Base-by-base conservation (phyloP, 2,329 filamentous ascomycete species). In the Scedosporium dehoogii region DNA sequence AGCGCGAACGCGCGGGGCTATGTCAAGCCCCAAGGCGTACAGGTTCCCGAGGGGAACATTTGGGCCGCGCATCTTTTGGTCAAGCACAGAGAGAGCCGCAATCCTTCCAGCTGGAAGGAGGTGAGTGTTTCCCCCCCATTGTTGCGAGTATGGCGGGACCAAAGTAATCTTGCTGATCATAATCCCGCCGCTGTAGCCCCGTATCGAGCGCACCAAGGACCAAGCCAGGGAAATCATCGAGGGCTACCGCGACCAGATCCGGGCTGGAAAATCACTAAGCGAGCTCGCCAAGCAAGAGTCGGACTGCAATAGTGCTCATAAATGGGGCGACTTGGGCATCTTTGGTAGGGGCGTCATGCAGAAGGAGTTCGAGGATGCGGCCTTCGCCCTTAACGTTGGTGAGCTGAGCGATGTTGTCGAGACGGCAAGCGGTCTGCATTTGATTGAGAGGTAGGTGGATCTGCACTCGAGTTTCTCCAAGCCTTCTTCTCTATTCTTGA, bases 271-370 rank as follows among this genome's bases (percentile, higher is more conserved):
- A 58, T 81, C 82, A 60, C 82, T 99, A 48, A 91, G 91, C 58
- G 90, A 97, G 67, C 82, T 99, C 67, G 94, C 94, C 12, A 84
- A 86, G 64, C 89, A 86, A 53, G 94, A 97, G 78, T 96, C 91
- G 16, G 94, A 99, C 77, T 97, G 93, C 78, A 96, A 90, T 75
- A 97, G 92, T 69, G 92, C 94, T 33, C 85, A 92, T 69, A 99
- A 97, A 83, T 85, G 87, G 67, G 94, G 94, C 63, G 94, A 99
- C 73, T 78, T 99, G 78, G 94, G 94, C 21, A 96, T 92, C 76
- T 99, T 99, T 74, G 92, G 91, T 62, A 87, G 84, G 70, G 91
- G 92, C 29, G 93, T 97, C 71, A 99, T 99, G 94, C 94, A 99
- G 74, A 93, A 92, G 79, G 93, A 97, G 76, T 99, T 99, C 71